phyloP scores from a whole-genome alignment of 192 early-diverging fungal genomes.

The Coemansia sp. region DNA sequence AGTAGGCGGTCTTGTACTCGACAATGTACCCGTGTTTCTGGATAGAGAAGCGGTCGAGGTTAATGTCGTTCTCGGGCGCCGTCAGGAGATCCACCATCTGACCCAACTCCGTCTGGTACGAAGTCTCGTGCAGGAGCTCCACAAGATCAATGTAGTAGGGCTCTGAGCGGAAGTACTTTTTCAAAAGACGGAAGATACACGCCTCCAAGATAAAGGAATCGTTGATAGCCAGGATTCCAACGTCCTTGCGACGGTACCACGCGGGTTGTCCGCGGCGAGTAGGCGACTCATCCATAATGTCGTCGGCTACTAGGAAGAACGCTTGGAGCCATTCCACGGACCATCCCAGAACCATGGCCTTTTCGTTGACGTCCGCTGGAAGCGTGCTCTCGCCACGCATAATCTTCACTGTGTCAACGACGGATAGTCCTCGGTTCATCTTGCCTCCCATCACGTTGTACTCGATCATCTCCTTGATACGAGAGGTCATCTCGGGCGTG shows the following conservation, averaged over 20 bases:
- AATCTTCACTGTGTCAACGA: constrained; percentile 84
- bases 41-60: constrained; percentile 89
- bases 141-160: constrained; percentile 89
- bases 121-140: constrained; percentile 93
- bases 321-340: constrained; percentile 97
- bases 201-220: constrained; percentile 93
- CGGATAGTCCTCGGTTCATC: constrained; percentile 97
- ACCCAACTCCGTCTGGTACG: constrained; percentile 96
- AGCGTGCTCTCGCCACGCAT: constrained; percentile 69
- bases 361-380: constrained; percentile 77
- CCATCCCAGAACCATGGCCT: constrained; percentile 94
- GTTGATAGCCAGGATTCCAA: constrained; percentile 93
- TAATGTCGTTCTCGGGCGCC: constrained; percentile 95
- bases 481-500: constrained; percentile 66
- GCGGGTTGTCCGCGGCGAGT: constrained; percentile 97
- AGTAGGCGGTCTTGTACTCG: constrained; percentile 97
- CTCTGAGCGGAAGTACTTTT: constrained; percentile 88
- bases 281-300: constrained; percentile 96
- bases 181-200: constrained; percentile 90
- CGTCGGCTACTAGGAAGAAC: constrained; percentile 97
- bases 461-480: constrained; percentile 67
- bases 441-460: constrained; percentile 78
- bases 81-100: constrained; percentile 97
- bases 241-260: constrained; percentile 88
- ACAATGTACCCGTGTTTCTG: constrained; percentile 95